A percentile compares a stretch with the other conserved stretches of the same genome.
Evolutionary conservation across 1,284 basidiomycete species (phyloP).

Genomic region (Heliocybe sulcata): DNA sequence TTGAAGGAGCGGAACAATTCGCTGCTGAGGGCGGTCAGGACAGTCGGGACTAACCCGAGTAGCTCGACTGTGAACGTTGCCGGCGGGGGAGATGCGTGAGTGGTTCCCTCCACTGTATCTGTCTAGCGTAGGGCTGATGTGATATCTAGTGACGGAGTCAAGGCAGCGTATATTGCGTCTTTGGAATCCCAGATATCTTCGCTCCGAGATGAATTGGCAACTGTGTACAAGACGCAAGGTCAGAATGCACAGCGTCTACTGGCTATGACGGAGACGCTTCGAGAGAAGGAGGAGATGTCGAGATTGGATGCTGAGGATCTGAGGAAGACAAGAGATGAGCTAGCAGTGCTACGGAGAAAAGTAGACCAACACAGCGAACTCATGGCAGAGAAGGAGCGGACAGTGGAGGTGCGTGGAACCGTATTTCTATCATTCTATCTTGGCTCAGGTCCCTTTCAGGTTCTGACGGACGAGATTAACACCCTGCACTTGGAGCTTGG

Average conservation of each 20-base stretch:
- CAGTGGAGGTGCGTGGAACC: conserved; percentile 63
- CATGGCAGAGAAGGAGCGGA: conserved; percentile 83
- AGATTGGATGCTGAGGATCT: conserved; percentile 74
- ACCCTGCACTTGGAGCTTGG: conserved; percentile 86
- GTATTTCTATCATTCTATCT: not conserved
- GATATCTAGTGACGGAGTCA: conserved; percentile 65
- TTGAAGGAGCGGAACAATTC: conserved; percentile 87
- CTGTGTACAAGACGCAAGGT: conserved; percentile 93
- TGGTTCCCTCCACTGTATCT: conserved; percentile 10
- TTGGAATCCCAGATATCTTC: conserved; percentile 91
- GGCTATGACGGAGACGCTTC: conserved; percentile 88
- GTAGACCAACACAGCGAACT: conserved; percentile 82
- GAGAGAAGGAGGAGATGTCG: conserved; percentile 83
- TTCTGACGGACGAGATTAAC: conserved; percentile 90
- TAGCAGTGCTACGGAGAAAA: conserved; percentile 61
- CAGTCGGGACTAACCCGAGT: conserved; percentile 58
- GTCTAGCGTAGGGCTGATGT: conserved; percentile 7
- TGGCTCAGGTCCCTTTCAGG: conserved; percentile 34
- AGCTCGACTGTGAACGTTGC: conserved; percentile 56
- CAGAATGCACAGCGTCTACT: conserved; percentile 92
- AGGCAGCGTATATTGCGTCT: conserved; percentile 81
- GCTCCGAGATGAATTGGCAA: conserved; percentile 84
- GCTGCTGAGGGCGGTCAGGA: conserved; percentile 71
- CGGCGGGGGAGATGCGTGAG: conserved; percentile 69
- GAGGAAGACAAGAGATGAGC: conserved; percentile 66